Conservation (phyloP, 257 asterid genomes). For the Gentiana straminea region DNA sequence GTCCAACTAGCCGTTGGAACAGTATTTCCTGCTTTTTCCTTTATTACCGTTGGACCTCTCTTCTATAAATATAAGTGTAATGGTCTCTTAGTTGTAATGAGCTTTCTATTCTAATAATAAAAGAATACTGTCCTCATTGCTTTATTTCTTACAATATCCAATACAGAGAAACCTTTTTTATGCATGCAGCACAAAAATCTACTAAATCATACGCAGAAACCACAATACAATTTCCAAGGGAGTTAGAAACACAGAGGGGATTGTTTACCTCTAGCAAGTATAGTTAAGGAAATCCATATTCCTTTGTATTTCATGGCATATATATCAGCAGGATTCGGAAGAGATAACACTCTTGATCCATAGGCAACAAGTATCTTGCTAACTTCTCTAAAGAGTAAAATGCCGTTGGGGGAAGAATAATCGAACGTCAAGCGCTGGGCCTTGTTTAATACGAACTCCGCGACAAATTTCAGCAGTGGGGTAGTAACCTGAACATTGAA, state of each 20-base stretch:
- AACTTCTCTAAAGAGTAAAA: slow-evolving; percentile 94
- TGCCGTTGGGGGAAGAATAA: slow-evolving; percentile 94
- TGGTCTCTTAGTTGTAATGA: no score
- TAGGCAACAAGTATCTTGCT: slow-evolving; percentile 89
- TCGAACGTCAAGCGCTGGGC: slow-evolving; percentile 91
- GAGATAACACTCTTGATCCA: slow-evolving; percentile 74
- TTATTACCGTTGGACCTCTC: no score
- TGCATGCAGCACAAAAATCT: no score
- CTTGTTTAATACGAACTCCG: slow-evolving; percentile 90
- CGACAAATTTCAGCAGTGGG: slow-evolving; percentile 85
- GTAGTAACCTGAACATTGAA: slow-evolving; percentile 68
- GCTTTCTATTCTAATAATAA: no score
- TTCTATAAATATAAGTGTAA: no score
- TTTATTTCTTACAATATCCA: no score
- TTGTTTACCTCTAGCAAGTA: slow-evolving; percentile 72
- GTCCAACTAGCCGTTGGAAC: no score
- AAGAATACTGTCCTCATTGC: no score
- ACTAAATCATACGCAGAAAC: background rate
- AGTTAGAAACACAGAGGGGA: slow-evolving; percentile 7
- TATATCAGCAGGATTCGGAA: slow-evolving; percentile 70
- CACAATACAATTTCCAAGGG: slow-evolving; percentile 3
- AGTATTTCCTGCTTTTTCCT: no score
- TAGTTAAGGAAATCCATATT: slow-evolving; percentile 80
- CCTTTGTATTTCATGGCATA: slow-evolving; percentile 96
- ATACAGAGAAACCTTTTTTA: no score